Base-by-base conservation (phyloP, 345 rosid species). In the Euphorbia lathyris region DNA sequence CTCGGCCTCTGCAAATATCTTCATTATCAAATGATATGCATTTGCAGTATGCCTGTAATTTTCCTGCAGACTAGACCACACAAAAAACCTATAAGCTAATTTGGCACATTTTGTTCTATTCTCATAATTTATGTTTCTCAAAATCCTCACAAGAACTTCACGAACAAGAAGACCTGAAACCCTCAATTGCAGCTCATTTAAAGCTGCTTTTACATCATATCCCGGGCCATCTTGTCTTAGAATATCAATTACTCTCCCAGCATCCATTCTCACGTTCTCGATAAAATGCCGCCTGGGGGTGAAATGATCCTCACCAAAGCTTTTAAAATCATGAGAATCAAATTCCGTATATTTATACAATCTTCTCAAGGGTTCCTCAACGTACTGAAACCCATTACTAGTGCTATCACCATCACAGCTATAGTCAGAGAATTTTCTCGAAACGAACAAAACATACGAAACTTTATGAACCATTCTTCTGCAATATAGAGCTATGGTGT, bases 131-230 rank as follows among this genome's bases (percentile, higher is more conserved):
- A 81, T 52, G 62, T 65, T 86, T 67, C 83, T 86, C 82, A 90
- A 80, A 78, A 91, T 79, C 67, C 89, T 86, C 58, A 72, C 71
- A 66, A 94, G 91, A 71, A 94, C 98, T 72, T 88, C 85, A 72
- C 97, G 83, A 56, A 88, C 97, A 20, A 94, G 88, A 73, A 86
- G 81, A 27, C 89, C 87, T 4, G 97, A 91, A 32, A 94, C 85
- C 79, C 86, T 85, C 42, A 94, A 34, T 65, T 72, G 72, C 70
- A 86, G 75, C 70, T 84, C 89, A 74, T 71, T 86, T 56, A 52
- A 30, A 67, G 50, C 63, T 7, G 19, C 50, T 55, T 60, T 48
- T 0, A 84, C 70, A 77, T 82, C 85, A 51, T 83, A 85, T 32
- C 90, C 88, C 9, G 85, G 91, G 2, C 87, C 90, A 74, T 87